A percentile compares a stretch with the other conserved stretches of the same genome.
These are phyloP conservation scores for Mycena latifolia DNA, from an alignment of 768 basidiomycete genomes.

Conservation along the genomic window DNA sequence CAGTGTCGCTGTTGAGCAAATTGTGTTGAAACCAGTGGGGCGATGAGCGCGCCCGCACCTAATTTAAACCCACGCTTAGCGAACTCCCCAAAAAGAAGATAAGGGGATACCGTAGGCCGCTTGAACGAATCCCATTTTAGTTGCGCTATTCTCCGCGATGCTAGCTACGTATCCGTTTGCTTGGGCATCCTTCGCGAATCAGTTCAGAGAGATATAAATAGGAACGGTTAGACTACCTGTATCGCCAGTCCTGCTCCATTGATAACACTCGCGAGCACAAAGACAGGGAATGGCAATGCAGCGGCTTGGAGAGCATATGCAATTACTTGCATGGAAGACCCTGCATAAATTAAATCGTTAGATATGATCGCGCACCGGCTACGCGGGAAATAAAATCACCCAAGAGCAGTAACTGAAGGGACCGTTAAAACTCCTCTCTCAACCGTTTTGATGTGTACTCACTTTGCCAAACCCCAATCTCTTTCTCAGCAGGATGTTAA, in stretches of 20 bases:
- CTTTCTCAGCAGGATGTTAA: constrained; percentile 45
- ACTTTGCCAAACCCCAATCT: too few species aligned
- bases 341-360: constrained; percentile 42
- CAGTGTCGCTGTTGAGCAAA: constrained; percentile 62
- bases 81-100: too few species aligned
- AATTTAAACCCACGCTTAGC: too few species aligned
- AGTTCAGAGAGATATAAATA: too few species aligned
- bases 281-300: constrained; percentile 66
- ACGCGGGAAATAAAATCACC: too few species aligned
- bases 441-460: too few species aligned
- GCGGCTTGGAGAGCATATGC: constrained; percentile 61
- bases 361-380: too few species aligned
- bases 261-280: constrained; percentile 53
- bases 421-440: too few species aligned
- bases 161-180: constrained; percentile 63
- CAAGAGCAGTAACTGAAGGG: too few species aligned
- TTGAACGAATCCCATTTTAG: constrained; percentile 63
- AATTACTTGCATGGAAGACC: constrained; percentile 56
- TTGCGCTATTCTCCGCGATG: constrained; percentile 51
- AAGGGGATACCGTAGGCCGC: constrained; percentile 56
- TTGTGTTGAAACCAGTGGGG: constrained; percentile 73
- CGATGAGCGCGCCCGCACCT: constrained; percentile 60
- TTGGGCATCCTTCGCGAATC: constrained; percentile 63
- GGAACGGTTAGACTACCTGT: constrained; percentile 52
- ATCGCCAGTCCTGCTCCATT: constrained; percentile 47